Conservation (phyloP, 2,329 filamentous ascomycete species). For the Ascochyta lentis region DNA sequence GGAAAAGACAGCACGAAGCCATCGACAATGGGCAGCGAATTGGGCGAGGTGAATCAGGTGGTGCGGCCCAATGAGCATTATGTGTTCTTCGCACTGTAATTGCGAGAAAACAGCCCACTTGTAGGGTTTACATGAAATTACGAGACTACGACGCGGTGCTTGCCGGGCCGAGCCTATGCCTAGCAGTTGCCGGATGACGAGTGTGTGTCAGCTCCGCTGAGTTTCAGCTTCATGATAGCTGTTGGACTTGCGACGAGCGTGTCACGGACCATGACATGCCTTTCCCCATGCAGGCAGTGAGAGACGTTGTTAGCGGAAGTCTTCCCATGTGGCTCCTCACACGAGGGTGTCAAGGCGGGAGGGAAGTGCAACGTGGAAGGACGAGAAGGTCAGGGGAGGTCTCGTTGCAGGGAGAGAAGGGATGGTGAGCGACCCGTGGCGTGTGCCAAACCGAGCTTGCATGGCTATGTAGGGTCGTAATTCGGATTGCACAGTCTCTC, state of each 20-base stretch:
- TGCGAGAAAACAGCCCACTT: slow-evolving; percentile 1
- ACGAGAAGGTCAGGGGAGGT: background rate
- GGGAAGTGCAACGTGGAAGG: background rate
- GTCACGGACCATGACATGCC: background rate
- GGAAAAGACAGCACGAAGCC: background rate
- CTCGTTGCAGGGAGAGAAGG: background rate
- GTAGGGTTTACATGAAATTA: background rate
- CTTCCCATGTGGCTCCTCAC: background rate
- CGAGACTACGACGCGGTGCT: background rate
- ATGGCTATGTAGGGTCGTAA: background rate
- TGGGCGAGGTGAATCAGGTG: background rate
- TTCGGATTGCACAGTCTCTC: too few species aligned
- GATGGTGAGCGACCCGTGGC: background rate
- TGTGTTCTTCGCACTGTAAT: background rate
- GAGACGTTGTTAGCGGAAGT: background rate
- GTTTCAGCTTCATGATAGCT: background rate
- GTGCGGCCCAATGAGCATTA: background rate
- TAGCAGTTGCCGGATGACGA: background rate
- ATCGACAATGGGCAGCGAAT: background rate
- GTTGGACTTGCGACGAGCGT: background rate
- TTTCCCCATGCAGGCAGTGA: too few species aligned
- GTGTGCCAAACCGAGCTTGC: background rate
- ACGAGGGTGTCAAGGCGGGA: background rate
- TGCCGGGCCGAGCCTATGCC: background rate
- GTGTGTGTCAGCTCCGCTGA: background rate